Evolutionary conservation across 352 stramenopile genomes (phyloP), one percentile per base, ranked within the genome.

Genomic region (Pythium plurisporium): DNA sequence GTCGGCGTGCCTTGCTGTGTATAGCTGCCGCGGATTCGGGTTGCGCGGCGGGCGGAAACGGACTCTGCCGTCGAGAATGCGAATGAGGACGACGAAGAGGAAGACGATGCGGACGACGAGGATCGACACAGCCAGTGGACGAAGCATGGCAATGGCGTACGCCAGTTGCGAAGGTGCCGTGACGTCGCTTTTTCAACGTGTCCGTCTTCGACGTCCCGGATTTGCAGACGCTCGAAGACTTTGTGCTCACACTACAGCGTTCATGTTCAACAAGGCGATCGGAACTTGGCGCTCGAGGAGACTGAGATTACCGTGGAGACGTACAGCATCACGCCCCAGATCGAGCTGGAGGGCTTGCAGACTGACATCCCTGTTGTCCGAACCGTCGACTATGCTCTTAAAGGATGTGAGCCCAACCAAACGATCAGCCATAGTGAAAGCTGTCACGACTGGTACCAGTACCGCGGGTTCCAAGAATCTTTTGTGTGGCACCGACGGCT

Each of bases 151-250:
- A 58, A 74, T 42, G 71, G 71, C 7, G 67, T 55, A 19, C 67
- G 71, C n/a, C 59, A 76, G 19, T 83, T n/a, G 73, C 7, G 51
- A 79, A 26, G 73, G 73, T 1, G 59, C 69, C 10, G 59, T 65
- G 12, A 72, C 55, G 1, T 73, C 66, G 2, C 45, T 83, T 12
- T 68, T 75, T 27, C n/a, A 62, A 64, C 12, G 44, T 83, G n/a
- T 41, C 60, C 20, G 53, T 65, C 11, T 73, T 61, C 3, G 47
- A 40, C 27, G 33, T 55, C 22, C 38, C 37, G 1, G 30, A 38
- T 15, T 23, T 20, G 4, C 20, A 44, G 12, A 61, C 51, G 29
- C 7, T 27, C 0, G 37, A 47, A 7, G 41, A 59, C 17, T 26
- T 67, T n/a, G 26, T 62, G n/a, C n/a, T 20, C 12, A 22, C 3